phyloP scores from a whole-genome alignment of 306 rosid genomes.

The Nissolia schottii region DNA sequence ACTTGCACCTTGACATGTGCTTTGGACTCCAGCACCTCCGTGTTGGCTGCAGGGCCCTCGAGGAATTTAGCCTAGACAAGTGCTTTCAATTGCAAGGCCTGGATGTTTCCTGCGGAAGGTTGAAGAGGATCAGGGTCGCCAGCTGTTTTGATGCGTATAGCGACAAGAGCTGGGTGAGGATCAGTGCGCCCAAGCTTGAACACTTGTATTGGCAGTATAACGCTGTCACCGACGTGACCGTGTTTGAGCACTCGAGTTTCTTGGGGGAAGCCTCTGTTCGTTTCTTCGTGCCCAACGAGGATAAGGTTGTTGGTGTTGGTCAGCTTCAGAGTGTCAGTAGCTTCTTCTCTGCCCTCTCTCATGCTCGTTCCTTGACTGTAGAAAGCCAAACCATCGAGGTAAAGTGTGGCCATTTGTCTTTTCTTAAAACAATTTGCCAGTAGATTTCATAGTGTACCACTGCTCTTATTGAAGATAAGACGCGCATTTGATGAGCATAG shows the following conservation, averaged over 20 bases:
- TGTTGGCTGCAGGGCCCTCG: slow-evolving; percentile 44
- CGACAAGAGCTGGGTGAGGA: slow-evolving; percentile 47
- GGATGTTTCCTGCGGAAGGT: slow-evolving; percentile 43
- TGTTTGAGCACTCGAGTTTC: slow-evolving; percentile 29
- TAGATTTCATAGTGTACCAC: no score
- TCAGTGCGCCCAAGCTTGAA: slow-evolving; percentile 45
- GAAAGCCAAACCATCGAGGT: slow-evolving; percentile 64
- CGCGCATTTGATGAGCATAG: neutral
- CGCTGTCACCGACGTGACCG: slow-evolving; percentile 35
- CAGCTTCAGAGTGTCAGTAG: slow-evolving; percentile 52
- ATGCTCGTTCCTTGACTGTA: slow-evolving; percentile 41
- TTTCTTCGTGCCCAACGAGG: slow-evolving; percentile 31
- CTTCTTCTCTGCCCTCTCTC: slow-evolving; percentile 54
- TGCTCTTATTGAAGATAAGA: no score
- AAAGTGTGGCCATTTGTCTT: no score
- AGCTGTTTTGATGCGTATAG: slow-evolving; percentile 49
- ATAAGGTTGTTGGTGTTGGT: slow-evolving; percentile 30
- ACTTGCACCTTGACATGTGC: slow-evolving; percentile 45
- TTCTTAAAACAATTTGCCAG: no score
- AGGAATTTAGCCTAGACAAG: slow-evolving; percentile 46
- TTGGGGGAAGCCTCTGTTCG: slow-evolving; percentile 54
- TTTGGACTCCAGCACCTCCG: slow-evolving; percentile 46
- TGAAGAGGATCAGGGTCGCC: slow-evolving; percentile 34
- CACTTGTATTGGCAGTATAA: slow-evolving; percentile 50
- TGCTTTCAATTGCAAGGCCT: slow-evolving; percentile 51